Percentiles rank a stretch among this genome's conserved stretches.
Evolutionary conservation across 306 rosid species (phyloP).

Genomic region (Prinsepia uniflora): DNA sequence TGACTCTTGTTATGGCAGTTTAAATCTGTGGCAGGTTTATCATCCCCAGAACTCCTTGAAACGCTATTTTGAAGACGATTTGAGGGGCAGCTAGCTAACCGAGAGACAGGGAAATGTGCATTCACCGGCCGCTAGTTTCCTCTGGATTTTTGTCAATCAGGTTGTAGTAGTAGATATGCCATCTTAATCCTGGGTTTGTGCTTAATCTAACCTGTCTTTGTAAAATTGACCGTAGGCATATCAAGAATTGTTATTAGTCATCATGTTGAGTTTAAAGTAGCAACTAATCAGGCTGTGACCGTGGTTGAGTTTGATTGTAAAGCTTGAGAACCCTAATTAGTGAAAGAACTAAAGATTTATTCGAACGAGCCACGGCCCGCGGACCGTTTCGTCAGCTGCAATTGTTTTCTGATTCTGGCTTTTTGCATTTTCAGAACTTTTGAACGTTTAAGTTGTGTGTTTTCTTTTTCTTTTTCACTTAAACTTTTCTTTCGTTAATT

Average conservation of each 20-base stretch:
- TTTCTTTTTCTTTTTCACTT: too few relatives aligned
- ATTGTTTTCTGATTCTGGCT: not conserved
- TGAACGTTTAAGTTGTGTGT: too few relatives aligned
- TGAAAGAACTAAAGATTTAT: constrained; percentile 12
- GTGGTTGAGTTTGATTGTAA: constrained; percentile 18
- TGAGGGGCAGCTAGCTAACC: constrained; percentile 38
- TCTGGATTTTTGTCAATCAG: constrained; percentile 25
- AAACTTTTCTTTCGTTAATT: too few relatives aligned
- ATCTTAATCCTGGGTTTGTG: constrained; percentile 36
- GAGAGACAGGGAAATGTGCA: constrained; percentile 19
- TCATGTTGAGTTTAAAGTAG: constrained; percentile 2
- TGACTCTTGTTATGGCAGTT: constrained; percentile 43
- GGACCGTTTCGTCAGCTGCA: not conserved
- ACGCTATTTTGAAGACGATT: constrained; percentile 48
- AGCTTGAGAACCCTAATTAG: constrained; percentile 13
- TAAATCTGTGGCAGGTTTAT: constrained; percentile 62
- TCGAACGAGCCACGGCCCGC: constrained; percentile 5
- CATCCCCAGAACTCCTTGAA: constrained; percentile 61
- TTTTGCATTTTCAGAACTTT: too few relatives aligned
- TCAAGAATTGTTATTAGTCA: constrained; percentile 16
- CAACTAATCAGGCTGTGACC: constrained; percentile 9
- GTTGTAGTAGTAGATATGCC: constrained; percentile 35
- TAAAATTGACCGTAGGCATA: constrained; percentile 19
- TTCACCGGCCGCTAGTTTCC: constrained; percentile 25
- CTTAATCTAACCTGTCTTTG: constrained; percentile 21